Evolutionary conservation across 2,329 filamentous ascomycete species (phyloP).

Genomic region (Davidsoniella virescens): DNA sequence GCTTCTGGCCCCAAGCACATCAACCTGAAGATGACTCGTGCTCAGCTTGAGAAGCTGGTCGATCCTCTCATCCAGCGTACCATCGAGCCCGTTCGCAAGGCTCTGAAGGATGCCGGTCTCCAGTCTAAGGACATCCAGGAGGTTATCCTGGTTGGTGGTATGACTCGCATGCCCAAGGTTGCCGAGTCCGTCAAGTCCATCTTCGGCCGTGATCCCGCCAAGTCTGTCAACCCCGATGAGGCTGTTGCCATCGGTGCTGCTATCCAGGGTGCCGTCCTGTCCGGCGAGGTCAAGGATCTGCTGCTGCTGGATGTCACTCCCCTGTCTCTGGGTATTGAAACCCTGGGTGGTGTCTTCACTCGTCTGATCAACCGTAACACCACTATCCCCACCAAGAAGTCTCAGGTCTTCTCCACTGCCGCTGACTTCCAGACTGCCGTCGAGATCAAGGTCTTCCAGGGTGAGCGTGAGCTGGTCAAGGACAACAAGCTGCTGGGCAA

Average conservation of each 20-base stretch:
- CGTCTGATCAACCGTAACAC: slow-evolving; percentile 98
- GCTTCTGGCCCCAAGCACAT: slow-evolving; percentile 95
- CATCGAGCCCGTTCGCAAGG: slow-evolving; percentile 87
- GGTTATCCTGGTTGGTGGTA: slow-evolving; percentile 94
- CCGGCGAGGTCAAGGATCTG: slow-evolving; percentile 91
- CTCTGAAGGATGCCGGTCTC: slow-evolving; percentile 85
- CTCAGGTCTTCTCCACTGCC: slow-evolving; percentile 91
- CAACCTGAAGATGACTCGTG: slow-evolving; percentile 81
- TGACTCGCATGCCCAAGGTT: slow-evolving; percentile 99
- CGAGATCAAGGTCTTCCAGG: slow-evolving; percentile 99
- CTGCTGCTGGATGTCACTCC: slow-evolving; percentile 91
- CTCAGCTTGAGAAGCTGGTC: slow-evolving; percentile 86
- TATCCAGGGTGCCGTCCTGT: slow-evolving; percentile 90
- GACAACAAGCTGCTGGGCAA: slow-evolving; percentile 98
- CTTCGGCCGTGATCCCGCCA: slow-evolving; percentile 90
- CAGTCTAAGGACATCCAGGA: slow-evolving; percentile 91
- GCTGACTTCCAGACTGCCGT: slow-evolving; percentile 97
- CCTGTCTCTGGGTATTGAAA: slow-evolving; percentile 95
- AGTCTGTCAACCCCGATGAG: slow-evolving; percentile 97
- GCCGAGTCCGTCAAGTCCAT: slow-evolving; percentile 89
- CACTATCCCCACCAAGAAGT: slow-evolving; percentile 98
- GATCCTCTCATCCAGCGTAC: slow-evolving; percentile 77
- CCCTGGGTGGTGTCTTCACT: slow-evolving; percentile 92
- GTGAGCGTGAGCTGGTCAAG: slow-evolving; percentile 95
- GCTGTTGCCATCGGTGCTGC: slow-evolving; percentile 95